Percentiles rank a stretch among this genome's conserved stretches.
phyloP scores from a whole-genome alignment of 306 rosid species.

The Dalbergia cultrata region DNA sequence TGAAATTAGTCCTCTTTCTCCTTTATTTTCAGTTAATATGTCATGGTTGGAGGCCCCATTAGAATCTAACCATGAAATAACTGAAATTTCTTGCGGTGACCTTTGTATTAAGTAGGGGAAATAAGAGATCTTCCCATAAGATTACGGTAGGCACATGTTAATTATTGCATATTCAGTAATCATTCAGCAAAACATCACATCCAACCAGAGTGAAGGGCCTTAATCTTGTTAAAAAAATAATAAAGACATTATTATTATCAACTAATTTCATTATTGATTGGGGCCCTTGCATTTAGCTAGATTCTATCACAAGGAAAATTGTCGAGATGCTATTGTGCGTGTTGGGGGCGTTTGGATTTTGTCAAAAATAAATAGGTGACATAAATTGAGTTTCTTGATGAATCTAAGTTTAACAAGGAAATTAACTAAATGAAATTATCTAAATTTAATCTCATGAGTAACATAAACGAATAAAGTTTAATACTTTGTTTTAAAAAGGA shows the following conservation, averaged over 20 bases:
- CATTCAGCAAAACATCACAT: conserved; percentile 39
- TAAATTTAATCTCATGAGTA: conserved; percentile 2
- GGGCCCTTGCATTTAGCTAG: not conserved
- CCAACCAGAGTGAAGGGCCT: conserved; percentile 2
- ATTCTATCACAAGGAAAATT: conserved; percentile 26
- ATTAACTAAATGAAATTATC: conserved; percentile 9
- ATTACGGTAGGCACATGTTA: conserved; percentile 33
- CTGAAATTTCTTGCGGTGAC: conserved; percentile 25
- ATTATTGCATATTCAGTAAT: conserved; percentile 28
- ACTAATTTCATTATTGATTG: conserved; percentile 38
- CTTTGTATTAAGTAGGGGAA: conserved; percentile 35
- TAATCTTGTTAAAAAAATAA: not conserved
- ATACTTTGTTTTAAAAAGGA: not conserved
- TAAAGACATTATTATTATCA: not conserved
- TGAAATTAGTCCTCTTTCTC: not conserved
- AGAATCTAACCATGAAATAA: conserved; percentile 43
- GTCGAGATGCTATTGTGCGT: conserved; percentile 5
- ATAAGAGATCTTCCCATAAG: conserved; percentile 27
- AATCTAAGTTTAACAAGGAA: conserved; percentile 24
- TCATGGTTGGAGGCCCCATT: conserved; percentile 52
- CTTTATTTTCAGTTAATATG: conserved; percentile 50
- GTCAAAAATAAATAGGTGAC: conserved; percentile 14
- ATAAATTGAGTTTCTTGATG: not conserved
- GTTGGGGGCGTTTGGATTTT: conserved; percentile 24
- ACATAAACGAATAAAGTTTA: not conserved